Base-by-base conservation (phyloP, 495 filamentous ascomycete genomes). In the Tetracladium setigerum region DNA sequence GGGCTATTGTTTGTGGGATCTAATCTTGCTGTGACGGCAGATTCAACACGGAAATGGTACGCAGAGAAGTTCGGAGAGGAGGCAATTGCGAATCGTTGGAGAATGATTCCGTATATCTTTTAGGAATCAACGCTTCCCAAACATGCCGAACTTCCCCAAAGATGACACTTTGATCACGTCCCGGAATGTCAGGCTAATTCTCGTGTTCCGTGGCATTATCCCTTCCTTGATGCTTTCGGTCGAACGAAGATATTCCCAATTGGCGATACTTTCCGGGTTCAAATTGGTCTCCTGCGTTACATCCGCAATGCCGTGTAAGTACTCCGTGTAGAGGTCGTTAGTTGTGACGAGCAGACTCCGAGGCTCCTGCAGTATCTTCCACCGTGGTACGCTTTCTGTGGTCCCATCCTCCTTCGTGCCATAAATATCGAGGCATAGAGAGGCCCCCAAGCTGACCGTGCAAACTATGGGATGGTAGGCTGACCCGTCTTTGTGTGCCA, bases 401-500 rank as follows among this genome's bases (percentile, higher is more conserved):
- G 65, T 58, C 41, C 73, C 68, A 38, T 72, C 70, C n/a, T 71
- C 67, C 14, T 69, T 69, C 61, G 86, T 87, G 41, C 72, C 68
- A 61, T 84, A 84, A 15, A 98, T 62, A 60, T 95, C 84, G 39
- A 96, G 69, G 40, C 91, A 86, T 11, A 91, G 73, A 15, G 76
- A 73, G 0, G 79, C 79, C 0, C 88, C 87, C 15, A 98, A 67
- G 62, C 85, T 91, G 40, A 98, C 82, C 4, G 92, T 97, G 35
- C 87, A 90, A 4, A 96, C 91, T 22, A 94, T 76, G 2, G 86
- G 84, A 53, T 84, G 71, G 60, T 98, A 98, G 1, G 91, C 89
- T 1, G 73, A 62, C 1, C 92, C 92, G 58, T 98, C 92, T 66
- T 98, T 90, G 59, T 98, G 92, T 44, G 90, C 80, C 86, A 96